Conservation (phyloP, 768 basidiomycete genomes). For the Rubroboletus satanas region DNA sequence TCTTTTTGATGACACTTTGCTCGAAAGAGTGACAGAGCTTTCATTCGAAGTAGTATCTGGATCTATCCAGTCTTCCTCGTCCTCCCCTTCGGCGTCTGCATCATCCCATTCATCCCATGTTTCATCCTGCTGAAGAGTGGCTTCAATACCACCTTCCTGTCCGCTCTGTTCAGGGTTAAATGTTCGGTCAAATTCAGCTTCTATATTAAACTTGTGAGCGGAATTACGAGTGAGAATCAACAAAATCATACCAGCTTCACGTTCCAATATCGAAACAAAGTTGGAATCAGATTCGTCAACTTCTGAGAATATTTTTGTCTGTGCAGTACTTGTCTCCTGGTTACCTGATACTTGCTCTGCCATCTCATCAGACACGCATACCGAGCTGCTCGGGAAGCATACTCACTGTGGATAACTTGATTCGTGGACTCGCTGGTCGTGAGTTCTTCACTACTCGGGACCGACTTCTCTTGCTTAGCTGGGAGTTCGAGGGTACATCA, state of each 20-base stretch:
- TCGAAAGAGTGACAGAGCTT: conserved; percentile 55
- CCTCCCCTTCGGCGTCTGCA: conserved; percentile 45
- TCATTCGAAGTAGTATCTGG: conserved; percentile 47
- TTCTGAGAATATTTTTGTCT: conserved; percentile 8
- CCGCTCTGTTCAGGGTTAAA: conserved; percentile 14
- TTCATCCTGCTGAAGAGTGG: conserved; percentile 11
- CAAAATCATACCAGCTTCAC: conserved; percentile 27
- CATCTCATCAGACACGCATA: conserved; percentile 1
- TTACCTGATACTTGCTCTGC: conserved; percentile 10
- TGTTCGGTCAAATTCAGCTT: conserved; percentile 27
- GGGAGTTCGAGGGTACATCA: neutral
- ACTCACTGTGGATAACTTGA: conserved; percentile 12
- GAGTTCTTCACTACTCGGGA: neutral
- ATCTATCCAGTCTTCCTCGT: conserved; percentile 43
- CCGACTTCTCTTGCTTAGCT: conserved; percentile 8
- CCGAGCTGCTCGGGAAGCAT: neutral
- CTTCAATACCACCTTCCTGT: conserved; percentile 19
- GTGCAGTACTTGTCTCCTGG: conserved; percentile 8
- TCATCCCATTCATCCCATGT: conserved; percentile 33
- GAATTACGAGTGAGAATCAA: neutral
- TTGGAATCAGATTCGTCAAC: conserved; percentile 30
- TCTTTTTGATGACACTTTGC: conserved; percentile 49
- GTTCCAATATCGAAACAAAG: conserved; percentile 25
- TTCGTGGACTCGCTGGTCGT: conserved; percentile 1
- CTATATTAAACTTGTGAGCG: conserved; percentile 11